Conservation (phyloP, 2,329 filamentous ascomycete genomes). For the Pseudocercospora fijiensis region DNA sequence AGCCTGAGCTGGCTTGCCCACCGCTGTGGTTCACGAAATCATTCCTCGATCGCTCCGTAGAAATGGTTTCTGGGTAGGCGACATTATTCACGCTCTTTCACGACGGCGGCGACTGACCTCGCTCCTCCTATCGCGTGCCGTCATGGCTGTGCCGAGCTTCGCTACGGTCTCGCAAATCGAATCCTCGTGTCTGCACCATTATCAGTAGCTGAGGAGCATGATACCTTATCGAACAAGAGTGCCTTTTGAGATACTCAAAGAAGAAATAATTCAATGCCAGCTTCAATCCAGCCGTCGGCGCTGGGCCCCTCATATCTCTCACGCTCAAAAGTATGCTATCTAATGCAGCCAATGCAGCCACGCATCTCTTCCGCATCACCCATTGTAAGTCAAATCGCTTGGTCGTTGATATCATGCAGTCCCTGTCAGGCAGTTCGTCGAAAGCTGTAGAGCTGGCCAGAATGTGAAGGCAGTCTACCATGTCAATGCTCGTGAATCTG, state of each 20-base stretch:
- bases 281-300: neutral
- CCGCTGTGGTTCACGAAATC: neutral
- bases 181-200: neutral
- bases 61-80: neutral
- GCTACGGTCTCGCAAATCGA: neutral
- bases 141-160: neutral
- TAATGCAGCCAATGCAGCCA: neutral
- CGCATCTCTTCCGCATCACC: neutral
- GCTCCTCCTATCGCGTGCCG: no score
- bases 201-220: neutral
- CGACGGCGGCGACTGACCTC: neutral
- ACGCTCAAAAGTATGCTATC: constrained; percentile 8
- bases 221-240: neutral
- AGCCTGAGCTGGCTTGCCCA: neutral
- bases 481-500: constrained; percentile 2
- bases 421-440: neutral
- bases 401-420: constrained; percentile 1
- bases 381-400: neutral
- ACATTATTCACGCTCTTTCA: neutral
- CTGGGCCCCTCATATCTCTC: neutral
- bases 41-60: neutral
- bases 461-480: neutral
- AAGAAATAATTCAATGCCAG: neutral
- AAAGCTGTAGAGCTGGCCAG: neutral
- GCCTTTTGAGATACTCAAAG: neutral